Base-by-base conservation (phyloP, 2,329 filamentous ascomycete genomes). In the Fusarium scirpi region DNA sequence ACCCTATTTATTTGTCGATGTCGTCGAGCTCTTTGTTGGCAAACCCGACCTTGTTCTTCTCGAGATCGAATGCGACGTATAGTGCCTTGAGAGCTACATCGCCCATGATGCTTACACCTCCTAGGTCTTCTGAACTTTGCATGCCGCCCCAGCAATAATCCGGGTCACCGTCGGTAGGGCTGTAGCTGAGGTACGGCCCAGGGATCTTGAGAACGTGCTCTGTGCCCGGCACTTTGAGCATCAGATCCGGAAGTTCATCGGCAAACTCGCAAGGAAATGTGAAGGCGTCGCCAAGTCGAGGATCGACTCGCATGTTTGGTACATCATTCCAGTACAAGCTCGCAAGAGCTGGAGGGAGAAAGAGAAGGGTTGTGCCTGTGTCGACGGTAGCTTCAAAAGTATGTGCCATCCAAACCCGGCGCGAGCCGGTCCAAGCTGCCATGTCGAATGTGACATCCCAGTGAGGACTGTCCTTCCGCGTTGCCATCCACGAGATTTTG, bases 71-170 rank as follows among this genome's bases (percentile, higher is more conserved):
- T 49, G 93, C 88, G 30, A 91, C 89, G 76, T 92, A 94, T 68
- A 92, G 84, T 58, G 87, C 87, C 87, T 96, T 96, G 71, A 96
- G 85, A 82, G 94, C 93, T 59, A 92, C 85, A 65, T 94, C 92
- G 12, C 93, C 93, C 59, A 94, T 87, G 76, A 97, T 93, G 59
- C 85, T 88, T 68, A 90, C 85, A 3, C 77, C 75, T 52, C 49
- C 49, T 25, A 83, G 72, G 25, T 75, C 76, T 18, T 79, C 80
- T 45, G 83, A 79, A 34, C 81, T 84, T 83, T 96, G 93, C 68
- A 97, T 86, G 51, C 92, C 93, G 58, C 93, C 93, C 78, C 88
- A 94, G 84, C 93, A 96, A 59, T 78, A 84, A 29, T 84, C 84
- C 4, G 80, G 81, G 13, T 84, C 83, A 18, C 84, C 80, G 15